Evolutionary conservation across 1,284 basidiomycete genomes (phyloP).

Genomic region (Cystobasidium pallidum): DNA sequence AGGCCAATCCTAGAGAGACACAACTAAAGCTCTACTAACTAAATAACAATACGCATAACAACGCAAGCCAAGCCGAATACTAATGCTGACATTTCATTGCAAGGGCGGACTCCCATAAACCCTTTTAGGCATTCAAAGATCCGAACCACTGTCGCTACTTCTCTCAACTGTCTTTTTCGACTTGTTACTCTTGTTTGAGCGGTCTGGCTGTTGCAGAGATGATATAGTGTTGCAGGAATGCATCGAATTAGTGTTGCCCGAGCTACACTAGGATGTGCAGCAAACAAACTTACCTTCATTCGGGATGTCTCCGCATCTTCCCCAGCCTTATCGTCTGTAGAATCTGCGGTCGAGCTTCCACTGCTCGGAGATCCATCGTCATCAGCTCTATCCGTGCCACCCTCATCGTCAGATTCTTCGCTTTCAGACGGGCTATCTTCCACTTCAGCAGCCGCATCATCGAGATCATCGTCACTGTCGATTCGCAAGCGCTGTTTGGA

Average conservation of each 20-base stretch:
- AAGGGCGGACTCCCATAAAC: no score
- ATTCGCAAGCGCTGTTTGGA: slow-evolving; percentile 6
- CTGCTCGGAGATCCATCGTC: slow-evolving; percentile 6
- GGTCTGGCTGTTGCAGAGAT: background rate
- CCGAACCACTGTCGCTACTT: slow-evolving; percentile 3
- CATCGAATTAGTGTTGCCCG: no score
- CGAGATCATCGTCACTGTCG: slow-evolving; percentile 31
- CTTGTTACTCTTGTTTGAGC: background rate
- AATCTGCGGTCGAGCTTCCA: background rate
- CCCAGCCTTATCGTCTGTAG: background rate
- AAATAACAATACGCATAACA: no score
- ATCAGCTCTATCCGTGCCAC: background rate
- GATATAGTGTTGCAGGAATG: background rate
- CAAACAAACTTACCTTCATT: background rate
- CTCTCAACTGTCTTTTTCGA: background rate
- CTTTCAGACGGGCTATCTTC: background rate
- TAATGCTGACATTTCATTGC: no score
- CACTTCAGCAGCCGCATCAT: background rate
- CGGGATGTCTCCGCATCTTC: background rate
- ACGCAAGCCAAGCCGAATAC: no score
- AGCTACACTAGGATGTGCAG: no score
- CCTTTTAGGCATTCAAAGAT: no score
- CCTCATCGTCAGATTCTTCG: background rate
- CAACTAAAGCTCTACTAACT: no score
- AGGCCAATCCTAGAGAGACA: no score